Evolutionary conservation across 2,329 filamentous ascomycete species (phyloP).

Genomic region (Claviceps capensis): DNA sequence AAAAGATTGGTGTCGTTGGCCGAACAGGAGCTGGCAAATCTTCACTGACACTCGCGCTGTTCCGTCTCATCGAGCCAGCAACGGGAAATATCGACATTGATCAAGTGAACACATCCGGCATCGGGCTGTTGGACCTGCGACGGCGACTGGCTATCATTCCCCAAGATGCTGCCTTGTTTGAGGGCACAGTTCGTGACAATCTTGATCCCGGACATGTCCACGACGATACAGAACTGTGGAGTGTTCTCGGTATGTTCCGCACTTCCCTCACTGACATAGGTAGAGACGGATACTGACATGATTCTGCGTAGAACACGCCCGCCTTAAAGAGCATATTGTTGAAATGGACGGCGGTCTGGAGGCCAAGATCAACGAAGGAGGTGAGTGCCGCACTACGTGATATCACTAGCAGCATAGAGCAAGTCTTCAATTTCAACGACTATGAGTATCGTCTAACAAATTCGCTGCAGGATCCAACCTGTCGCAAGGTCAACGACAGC

Average conservation of each 20-base stretch:
- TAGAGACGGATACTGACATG: neutral
- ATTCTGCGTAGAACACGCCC: conserved; percentile 60
- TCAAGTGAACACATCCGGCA: conserved; percentile 73
- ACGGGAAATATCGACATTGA: conserved; percentile 83
- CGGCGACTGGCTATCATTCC: conserved; percentile 91
- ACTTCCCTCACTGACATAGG: neutral
- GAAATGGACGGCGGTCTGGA: conserved; percentile 83
- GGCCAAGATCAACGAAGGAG: conserved; percentile 84
- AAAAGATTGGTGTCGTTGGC: conserved; percentile 96
- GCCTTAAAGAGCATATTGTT: conserved; percentile 78
- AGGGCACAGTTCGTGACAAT: conserved; percentile 87
- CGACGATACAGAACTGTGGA: conserved; percentile 96
- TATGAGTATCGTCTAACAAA: no score
- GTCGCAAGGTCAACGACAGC: conserved; percentile 86
- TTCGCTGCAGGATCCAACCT: conserved; percentile 64
- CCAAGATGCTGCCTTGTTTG: conserved; percentile 91
- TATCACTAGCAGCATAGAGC: neutral
- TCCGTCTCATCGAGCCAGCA: conserved; percentile 85
- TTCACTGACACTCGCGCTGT: conserved; percentile 80
- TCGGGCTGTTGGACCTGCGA: conserved; percentile 79
- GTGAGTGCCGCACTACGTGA: conserved; percentile 36
- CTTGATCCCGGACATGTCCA: conserved; percentile 89
- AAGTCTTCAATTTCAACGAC: no score
- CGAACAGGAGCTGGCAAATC: conserved; percentile 94
- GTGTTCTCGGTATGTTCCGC: conserved; percentile 53